Evolutionary conservation across 1,139 yeast species (phyloP), one percentile per base, ranked within the genome.

Genomic region (Saccharomyces hybrid): DNA sequence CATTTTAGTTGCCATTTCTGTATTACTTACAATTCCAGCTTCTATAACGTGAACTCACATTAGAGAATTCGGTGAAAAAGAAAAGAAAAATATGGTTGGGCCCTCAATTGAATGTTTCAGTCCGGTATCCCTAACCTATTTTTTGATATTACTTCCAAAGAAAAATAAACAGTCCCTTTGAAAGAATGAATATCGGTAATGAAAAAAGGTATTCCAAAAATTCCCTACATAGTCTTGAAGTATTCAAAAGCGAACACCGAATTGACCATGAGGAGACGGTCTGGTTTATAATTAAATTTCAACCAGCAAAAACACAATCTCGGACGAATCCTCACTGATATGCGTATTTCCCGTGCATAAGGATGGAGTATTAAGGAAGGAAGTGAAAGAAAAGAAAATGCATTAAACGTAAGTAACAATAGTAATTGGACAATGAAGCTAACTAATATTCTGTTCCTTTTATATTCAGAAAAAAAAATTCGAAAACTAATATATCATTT

Each of bases 261-360:
- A 49, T 58, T 70, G 75, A 72, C 80, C 75, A 75, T 71, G 75
- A 84, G 88, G 85, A 90, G 98, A 82, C 57, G 90, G 97, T 90
- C 97, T 84, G 75, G 95, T 93, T 88, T 86, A 85, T 82, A 86
- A 51, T 48, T 47, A 60, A 65, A 63, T 91, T 91, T 91, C 97
- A 91, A 91, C 97, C 96, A 91, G 99, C 99, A 91, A 91, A 90
- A 88, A 91, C 98, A 91, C 96, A 96, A 89, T 89, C 99, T 91
- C 99, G 98, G 98, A 93, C 97, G 97, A 90, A 90, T 93, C 98
- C 97, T 91, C 99, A 91, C 96, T 90, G 98, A 91, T 88, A 89
- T 95, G 96, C 96, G 98, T 91, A 91, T 90, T 90, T 96, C 97
- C 98, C 98, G 88, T 87, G 99, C 98, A 91, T 89, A 93, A 91